Percentiles rank a stretch among this genome's conserved stretches.
Conservation (phyloP, 2,329 filamentous ascomycete species). For the Xylariaceae sp. region DNA sequence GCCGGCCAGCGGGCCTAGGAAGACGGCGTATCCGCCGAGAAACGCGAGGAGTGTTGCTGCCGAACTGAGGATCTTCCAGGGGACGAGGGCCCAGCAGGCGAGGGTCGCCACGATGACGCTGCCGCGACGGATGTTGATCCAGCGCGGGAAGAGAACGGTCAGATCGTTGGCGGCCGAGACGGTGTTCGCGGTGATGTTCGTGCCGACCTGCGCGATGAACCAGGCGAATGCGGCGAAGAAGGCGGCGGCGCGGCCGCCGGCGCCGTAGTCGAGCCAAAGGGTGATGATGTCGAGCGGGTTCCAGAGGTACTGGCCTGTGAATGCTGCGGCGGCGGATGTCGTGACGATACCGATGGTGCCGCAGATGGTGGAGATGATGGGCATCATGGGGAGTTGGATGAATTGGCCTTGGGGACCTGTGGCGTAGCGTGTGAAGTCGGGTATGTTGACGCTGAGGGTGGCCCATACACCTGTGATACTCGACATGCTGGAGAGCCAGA, state of each 20-base stretch:
- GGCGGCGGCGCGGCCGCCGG: slow-evolving; percentile 39
- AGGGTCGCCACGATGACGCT: slow-evolving; percentile 50
- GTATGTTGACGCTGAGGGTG: slow-evolving; percentile 44
- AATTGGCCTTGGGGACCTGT: slow-evolving; percentile 35
- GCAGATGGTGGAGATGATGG: slow-evolving; percentile 44
- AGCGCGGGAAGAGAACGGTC: slow-evolving; percentile 48
- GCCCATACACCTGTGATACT: slow-evolving; percentile 41
- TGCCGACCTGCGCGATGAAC: slow-evolving; percentile 50
- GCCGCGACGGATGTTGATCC: slow-evolving; percentile 52
- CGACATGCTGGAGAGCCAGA: slow-evolving; percentile 43
- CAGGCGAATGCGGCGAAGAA: slow-evolving; percentile 48
- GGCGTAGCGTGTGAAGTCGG: slow-evolving; percentile 50
- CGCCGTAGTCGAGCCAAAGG: slow-evolving; percentile 40
- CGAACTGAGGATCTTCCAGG: slow-evolving; percentile 60
- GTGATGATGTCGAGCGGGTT: slow-evolving; percentile 44
- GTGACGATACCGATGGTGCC: slow-evolving; percentile 53
- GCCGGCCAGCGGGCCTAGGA: slow-evolving; percentile 58
- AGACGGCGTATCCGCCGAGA: slow-evolving; percentile 56
- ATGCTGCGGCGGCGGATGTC: slow-evolving; percentile 48
- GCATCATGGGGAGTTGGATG: slow-evolving; percentile 41
- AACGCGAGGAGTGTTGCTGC: slow-evolving; percentile 57
- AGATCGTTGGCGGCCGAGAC: slow-evolving; percentile 53
- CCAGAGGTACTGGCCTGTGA: slow-evolving; percentile 48
- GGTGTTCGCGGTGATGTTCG: slow-evolving; percentile 53
- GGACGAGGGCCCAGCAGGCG: slow-evolving; percentile 54